Base-by-base conservation (phyloP, 75 land plant genomes). In the Selaginella moellendorffii region DNA sequence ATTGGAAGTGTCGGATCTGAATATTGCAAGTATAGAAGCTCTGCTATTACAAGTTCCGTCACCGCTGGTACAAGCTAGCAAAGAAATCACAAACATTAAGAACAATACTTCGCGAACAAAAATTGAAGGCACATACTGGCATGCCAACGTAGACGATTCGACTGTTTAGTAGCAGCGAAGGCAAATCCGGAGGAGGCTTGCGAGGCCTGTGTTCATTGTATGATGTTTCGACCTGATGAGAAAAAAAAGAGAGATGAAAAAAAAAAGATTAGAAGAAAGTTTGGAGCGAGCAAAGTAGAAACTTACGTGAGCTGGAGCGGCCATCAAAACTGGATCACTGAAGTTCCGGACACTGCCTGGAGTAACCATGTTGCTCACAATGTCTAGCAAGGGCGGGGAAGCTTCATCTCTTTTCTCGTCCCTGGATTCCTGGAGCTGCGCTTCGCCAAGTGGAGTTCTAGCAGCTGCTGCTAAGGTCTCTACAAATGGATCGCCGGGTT, bases 31-130 rank as follows among this genome's bases (percentile, higher is more conserved):
- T 88, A 93, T 67, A 85, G 76, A 29, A 93, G 52, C 61, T 93
- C 85, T 5, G 98, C 98, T 65, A 88, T 77, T 19, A 93, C 77
- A 26, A 88, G 90, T 79, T 93, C 96, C 52, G 98, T 83, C 20
- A 88, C 87, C 65, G 89, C 90, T 62, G 98, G 83, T 31, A 93
- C 96, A 77, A 93, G 78, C 98, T 92, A 76, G 66, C 52, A 54
- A 1, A 36, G 46, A 36, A 28, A 70, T 27, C 14, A n/a, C n/a
- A 27, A 9, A 27, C 24, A 67, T 17, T 67, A 22, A 54, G 10
- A 62, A n/a, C n/a, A 54, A 21, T 21, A 21, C 2, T 54, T 2
- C 24, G 24, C 24, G 9, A 21, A 54, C 9, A 12, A 21, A 54
- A 21, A 12, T 12, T 24, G 26, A n/a, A n/a, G 0, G 46, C 19